Conservation (phyloP, 495 filamentous ascomycete species). For the Xylona heveae region DNA sequence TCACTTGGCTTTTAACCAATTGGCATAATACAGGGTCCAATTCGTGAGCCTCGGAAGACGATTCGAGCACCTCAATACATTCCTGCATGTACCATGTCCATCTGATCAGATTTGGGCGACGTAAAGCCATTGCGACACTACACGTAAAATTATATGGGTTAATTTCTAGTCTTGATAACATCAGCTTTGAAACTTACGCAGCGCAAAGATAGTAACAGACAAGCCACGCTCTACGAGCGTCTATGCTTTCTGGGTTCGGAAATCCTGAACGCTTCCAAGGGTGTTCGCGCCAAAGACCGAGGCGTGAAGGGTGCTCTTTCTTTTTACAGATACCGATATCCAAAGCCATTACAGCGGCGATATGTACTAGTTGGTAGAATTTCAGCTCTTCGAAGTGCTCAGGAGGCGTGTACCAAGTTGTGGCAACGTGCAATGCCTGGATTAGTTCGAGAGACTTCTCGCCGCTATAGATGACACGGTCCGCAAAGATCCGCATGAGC, state of each 20-base stretch:
- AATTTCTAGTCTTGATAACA: too few species aligned
- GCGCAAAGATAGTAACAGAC: conserved; percentile 58
- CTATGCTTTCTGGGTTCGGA: conserved; percentile 41
- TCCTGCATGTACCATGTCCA: conserved; percentile 78
- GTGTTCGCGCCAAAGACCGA: conserved; percentile 17
- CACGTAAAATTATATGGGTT: conserved; percentile 8
- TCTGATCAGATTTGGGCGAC: conserved; percentile 61
- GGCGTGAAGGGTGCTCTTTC: conserved; percentile 12
- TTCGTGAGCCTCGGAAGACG: conserved; percentile 43
- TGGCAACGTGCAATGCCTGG: conserved; percentile 51
- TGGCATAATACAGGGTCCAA: conserved; percentile 56
- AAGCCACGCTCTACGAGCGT: conserved; percentile 60
- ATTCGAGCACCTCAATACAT: conserved; percentile 52
- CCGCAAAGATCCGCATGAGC: conserved; percentile 48
- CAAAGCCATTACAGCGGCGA: conserved; percentile 67
- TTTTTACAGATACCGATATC: conserved; percentile 63
- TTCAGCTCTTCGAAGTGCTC: conserved; percentile 72
- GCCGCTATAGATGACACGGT: conserved; percentile 50
- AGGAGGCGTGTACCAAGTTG: conserved; percentile 68
- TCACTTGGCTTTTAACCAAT: conserved; percentile 52
- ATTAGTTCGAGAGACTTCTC: conserved; percentile 76
- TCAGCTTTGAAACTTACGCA: conserved; percentile 17
- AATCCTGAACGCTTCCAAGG: conserved; percentile 20
- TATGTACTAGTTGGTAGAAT: conserved; percentile 73
- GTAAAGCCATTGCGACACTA: conserved; percentile 55